Evolutionary conservation across 2,329 filamentous ascomycete species (phyloP).

Genomic region (Fusarium algeriense): DNA sequence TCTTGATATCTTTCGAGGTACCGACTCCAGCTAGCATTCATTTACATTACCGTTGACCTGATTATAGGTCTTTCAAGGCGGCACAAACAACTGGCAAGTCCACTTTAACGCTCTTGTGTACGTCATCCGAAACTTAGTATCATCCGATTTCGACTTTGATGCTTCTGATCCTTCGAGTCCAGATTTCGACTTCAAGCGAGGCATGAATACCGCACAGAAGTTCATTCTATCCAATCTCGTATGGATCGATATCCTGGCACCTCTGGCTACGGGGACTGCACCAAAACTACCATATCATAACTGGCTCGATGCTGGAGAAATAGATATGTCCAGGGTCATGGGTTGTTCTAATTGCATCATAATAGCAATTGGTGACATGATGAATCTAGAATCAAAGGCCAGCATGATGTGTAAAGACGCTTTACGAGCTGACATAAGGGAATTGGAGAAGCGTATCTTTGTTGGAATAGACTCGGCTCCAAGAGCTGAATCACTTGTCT

Average conservation of each 20-base stretch:
- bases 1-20: slow-evolving; percentile 48
- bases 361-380: slow-evolving; percentile 34
- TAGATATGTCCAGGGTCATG: slow-evolving; percentile 40
- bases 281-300: slow-evolving; percentile 21
- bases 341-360: slow-evolving; percentile 40
- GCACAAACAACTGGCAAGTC: slow-evolving; percentile 37
- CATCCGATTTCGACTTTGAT: slow-evolving; percentile 2
- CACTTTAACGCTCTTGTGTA: slow-evolving; percentile 36
- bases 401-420: no score
- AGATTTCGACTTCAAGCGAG: slow-evolving; percentile 18
- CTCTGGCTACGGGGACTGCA: slow-evolving; percentile 15
- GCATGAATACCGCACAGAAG: slow-evolving; percentile 34
- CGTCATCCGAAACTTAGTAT: slow-evolving; percentile 18
- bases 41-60: fast-evolving
- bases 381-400: background rate
- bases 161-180: background rate
- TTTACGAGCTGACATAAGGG: background rate
- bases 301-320: slow-evolving; percentile 15
- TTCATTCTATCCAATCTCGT: slow-evolving; percentile 37
- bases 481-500: background rate
- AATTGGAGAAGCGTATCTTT: background rate
- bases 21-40: no score
- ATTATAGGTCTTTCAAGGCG: slow-evolving; percentile 37
- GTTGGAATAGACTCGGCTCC: background rate
- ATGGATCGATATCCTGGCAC: slow-evolving; percentile 41